These are phyloP conservation scores for Phytophthora europaea DNA, from an alignment of 352 stramenopile species.

Conservation along the genomic window DNA sequence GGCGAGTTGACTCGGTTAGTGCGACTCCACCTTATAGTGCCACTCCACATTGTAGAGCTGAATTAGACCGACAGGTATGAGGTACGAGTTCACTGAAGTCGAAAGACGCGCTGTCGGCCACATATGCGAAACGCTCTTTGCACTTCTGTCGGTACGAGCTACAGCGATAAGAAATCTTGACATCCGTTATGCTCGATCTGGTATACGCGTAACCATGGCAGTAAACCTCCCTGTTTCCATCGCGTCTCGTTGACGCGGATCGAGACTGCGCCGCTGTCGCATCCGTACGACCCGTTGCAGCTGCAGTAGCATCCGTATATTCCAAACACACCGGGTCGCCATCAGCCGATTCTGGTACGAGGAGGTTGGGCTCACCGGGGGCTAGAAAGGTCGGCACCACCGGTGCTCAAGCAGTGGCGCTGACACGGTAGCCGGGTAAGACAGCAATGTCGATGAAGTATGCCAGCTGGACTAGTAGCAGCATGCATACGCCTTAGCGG, in stretches of 20 bases:
- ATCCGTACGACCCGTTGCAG: neutral
- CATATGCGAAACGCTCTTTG: neutral
- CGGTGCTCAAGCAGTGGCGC: too few relatives aligned
- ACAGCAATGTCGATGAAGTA: neutral
- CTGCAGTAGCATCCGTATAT: neutral
- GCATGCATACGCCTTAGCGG: neutral
- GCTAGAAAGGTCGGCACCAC: neutral
- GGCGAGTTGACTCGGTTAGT: neutral
- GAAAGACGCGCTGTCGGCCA: neutral
- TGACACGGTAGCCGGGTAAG: neutral
- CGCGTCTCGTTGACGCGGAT: neutral
- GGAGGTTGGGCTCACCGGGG: neutral
- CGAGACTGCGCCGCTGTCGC: too few relatives aligned
- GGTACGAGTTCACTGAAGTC: constrained; percentile 3
- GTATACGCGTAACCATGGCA: constrained; percentile 4
- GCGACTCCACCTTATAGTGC: neutral
- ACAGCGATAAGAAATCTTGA: constrained; percentile 12
- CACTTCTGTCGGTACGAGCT: constrained; percentile 1
- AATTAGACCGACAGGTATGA: neutral
- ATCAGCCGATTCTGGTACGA: neutral
- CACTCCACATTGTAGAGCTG: too few relatives aligned
- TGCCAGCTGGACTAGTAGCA: neutral
- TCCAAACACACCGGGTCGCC: neutral
- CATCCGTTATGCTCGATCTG: neutral
- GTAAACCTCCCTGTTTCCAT: constrained; percentile 7